These are phyloP conservation scores for Aureobasidium namibiae DNA, from an alignment of 2,329 filamentous ascomycete species.

Conservation along the genomic window DNA sequence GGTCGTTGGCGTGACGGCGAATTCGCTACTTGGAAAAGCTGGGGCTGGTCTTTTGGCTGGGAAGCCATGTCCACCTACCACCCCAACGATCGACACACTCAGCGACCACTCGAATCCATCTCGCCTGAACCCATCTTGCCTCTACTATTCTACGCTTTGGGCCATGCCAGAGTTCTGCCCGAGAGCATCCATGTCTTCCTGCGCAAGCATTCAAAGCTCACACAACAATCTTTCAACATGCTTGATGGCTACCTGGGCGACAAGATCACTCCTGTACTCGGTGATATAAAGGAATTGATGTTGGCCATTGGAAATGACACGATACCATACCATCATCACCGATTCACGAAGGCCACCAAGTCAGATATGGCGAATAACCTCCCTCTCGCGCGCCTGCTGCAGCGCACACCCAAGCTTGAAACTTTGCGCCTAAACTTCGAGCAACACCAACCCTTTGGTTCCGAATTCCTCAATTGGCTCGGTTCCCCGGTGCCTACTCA, in stretches of 20 bases:
- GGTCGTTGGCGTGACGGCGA: conserved; percentile 43
- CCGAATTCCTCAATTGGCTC: conserved; percentile 5
- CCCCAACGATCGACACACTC: neutral
- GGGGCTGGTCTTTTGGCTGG: conserved; percentile 31
- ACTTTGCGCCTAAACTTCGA: conserved; percentile 22
- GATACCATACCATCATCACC: neutral
- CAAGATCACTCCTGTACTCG: conserved; percentile 15
- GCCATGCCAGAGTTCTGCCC: conserved; percentile 14
- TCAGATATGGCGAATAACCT: neutral
- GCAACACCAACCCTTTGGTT: neutral
- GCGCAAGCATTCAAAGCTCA: conserved; percentile 7
- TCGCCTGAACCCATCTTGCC: conserved; percentile 16
- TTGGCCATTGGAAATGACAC: conserved; percentile 12
- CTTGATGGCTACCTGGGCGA: conserved; percentile 10
- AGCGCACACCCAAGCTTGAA: conserved; percentile 16
- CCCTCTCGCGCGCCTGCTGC: conserved; percentile 16
- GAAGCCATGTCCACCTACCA: neutral
- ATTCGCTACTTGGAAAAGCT: conserved; percentile 44
- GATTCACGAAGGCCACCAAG: neutral
- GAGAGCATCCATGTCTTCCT: conserved; percentile 22
- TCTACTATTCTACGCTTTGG: conserved; percentile 19
- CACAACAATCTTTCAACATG: conserved; percentile 15
- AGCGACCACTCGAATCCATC: neutral
- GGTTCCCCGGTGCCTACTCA: neutral
- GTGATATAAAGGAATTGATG: conserved; percentile 17